A percentile compares a stretch with the other conserved stretches of the same genome.
These are phyloP conservation scores for Fusarium sp. DNA, from an alignment of 2,329 filamentous ascomycete species.

Conservation along the genomic window DNA sequence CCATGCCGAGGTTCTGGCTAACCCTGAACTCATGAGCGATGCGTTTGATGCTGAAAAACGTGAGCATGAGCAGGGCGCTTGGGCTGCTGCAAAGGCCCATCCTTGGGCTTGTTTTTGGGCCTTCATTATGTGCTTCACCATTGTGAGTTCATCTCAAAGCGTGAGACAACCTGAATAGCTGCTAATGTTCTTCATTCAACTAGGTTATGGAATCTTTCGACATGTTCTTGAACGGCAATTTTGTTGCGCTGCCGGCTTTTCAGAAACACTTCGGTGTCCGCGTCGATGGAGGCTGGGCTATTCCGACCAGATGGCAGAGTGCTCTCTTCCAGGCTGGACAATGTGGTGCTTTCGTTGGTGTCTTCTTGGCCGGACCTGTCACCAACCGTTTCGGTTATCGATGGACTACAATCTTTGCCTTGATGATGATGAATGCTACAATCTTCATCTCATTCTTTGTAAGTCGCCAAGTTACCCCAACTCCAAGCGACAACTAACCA, in stretches of 20 bases:
- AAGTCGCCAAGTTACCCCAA: rapidly evolving
- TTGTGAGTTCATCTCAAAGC: conserved; percentile 50
- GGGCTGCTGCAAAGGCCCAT: conserved; percentile 53
- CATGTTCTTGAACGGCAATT: conserved; percentile 60
- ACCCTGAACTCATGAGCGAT: conserved; percentile 35
- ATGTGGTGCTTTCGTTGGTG: conserved; percentile 52
- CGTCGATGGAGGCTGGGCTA: conserved; percentile 37
- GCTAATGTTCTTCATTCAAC: background rate
- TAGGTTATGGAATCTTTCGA: conserved; percentile 64
- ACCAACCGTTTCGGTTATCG: conserved; percentile 52
- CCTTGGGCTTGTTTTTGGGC: conserved; percentile 61
- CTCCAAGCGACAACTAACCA: background rate
- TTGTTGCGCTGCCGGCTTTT: conserved; percentile 55
- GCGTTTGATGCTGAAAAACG: conserved; percentile 51
- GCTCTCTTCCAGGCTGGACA: conserved; percentile 50
- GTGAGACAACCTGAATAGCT: background rate
- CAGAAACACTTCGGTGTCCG: conserved; percentile 52
- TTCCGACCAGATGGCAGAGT: conserved; percentile 56
- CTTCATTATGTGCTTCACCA: conserved; percentile 61
- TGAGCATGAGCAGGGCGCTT: conserved; percentile 55
- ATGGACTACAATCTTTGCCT: conserved; percentile 49
- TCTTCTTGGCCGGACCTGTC: conserved; percentile 51
- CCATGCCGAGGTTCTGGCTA: conserved; percentile 23
- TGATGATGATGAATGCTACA: conserved; percentile 54
- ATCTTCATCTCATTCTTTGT: conserved; percentile 65